These are phyloP conservation scores for Cardiospermum halicacabum DNA, from an alignment of 345 rosid species.

Conservation along the genomic window DNA sequence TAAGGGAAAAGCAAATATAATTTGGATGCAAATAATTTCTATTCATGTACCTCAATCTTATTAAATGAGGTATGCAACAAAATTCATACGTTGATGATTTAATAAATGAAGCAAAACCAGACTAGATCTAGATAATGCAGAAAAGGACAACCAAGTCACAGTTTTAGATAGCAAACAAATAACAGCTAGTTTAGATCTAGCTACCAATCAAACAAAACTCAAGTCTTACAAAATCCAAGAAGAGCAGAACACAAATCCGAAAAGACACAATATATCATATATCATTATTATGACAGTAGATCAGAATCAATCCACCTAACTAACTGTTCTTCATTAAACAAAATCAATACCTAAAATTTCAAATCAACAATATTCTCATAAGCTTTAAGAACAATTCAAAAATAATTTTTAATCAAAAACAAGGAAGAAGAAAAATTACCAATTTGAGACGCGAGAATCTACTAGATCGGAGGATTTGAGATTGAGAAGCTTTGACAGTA, in stretches of 20 bases:
- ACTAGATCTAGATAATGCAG: not conserved
- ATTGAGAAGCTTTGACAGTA: constrained; percentile 37
- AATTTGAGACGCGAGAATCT: constrained; percentile 25
- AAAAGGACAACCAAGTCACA: not conserved
- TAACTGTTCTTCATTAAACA: not conserved
- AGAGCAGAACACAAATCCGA: not conserved
- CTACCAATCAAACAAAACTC: not conserved
- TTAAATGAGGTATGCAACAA: not conserved
- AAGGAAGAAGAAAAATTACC: constrained; percentile 30
- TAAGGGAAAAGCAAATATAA: no score
- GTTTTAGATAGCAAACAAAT: not conserved
- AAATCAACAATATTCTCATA: not conserved
- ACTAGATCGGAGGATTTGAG: constrained; percentile 37
- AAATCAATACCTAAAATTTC: not conserved
- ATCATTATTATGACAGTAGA: not conserved
- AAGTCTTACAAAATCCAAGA: not conserved
- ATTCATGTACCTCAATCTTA: no score
- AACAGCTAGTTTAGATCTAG: not conserved
- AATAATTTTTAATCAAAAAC: not conserved
- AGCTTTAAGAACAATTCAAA: not conserved
- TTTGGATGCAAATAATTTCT: no score
- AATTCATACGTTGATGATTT: not conserved
- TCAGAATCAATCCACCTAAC: not conserved
- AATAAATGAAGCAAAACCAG: not conserved
- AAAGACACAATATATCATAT: not conserved